Base-by-base conservation (phyloP, 805 yeast species). In the Kazachstania bromeliacearum region DNA sequence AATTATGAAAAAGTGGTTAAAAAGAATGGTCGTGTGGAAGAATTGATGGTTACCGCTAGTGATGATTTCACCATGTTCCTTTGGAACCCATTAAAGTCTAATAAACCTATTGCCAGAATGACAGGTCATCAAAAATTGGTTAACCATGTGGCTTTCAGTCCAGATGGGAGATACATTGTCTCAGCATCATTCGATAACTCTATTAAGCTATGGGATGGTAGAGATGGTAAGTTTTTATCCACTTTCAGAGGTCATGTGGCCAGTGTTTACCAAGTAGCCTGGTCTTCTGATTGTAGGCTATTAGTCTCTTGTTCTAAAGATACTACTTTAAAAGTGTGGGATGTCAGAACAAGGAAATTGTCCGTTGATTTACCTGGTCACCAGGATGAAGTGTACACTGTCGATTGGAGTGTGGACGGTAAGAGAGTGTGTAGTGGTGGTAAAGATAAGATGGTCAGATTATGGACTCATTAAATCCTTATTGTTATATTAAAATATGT, bases 341-440 rank as follows among this genome's bases (percentile, higher is more conserved):
- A 89, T 54, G 77, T 89, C 16, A 74, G 83, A 51, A 83, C 95
- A 3, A 71, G 80, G 44, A 89, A 89, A 55, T 65, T 92, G 38
- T 72, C 77, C 40, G 85, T 80, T 13, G 98, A 92, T 60, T 70
- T 92, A 40, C 98, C 98, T 0, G 98, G 98, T 1, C 98, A 92
- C 55, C 66, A 78, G 12, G 98, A 92, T 53, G 98, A 92, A 62
- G 95, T 92, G 1, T 92, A 75, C 56, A 94, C 96, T 0, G 96
- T 92, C 4, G 98, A 92, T 52, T 92, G 98, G 98, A 84, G 96
- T 65, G 76, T 81, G 38, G 98, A 92, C 57, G 98, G 98, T 31
- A 74, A 73, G 45, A 70, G 79, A 46, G 97, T 92, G 9, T 94
- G 89, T n/a, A 84, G 96, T 57, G 98, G 97, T 15, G 97, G 98